Percentiles rank a stretch among this genome's conserved stretches.
These are phyloP conservation scores for Xylaria bambusicola DNA, from an alignment of 495 filamentous ascomycete genomes.

Conservation along the genomic window DNA sequence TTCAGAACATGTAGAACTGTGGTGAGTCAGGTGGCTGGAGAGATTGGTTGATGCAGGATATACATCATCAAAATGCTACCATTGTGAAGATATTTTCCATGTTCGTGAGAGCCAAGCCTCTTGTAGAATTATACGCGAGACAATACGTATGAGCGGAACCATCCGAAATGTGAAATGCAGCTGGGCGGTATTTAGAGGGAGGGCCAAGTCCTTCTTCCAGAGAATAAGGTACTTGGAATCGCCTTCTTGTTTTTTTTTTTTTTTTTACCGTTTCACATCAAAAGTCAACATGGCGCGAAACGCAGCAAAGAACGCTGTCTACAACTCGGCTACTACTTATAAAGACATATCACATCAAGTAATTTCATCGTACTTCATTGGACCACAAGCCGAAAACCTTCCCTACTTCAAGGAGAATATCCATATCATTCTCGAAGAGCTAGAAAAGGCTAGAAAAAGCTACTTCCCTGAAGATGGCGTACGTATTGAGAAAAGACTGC, in stretches of 20 bases:
- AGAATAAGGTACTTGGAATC: not conserved
- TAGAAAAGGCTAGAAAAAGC: constrained; percentile 30
- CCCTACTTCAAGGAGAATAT: constrained; percentile 40
- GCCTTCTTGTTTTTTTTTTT: not conserved
- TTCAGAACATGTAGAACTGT: no score
- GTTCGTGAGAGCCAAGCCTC: no score
- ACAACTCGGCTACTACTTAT: not conserved
- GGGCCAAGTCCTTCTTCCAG: no score
- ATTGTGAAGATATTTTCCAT: no score
- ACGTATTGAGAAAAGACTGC: not conserved
- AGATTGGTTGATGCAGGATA: no score
- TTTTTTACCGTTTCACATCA: not conserved
- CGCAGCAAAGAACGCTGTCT: constrained; percentile 11
- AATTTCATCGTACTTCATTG: constrained; percentile 46
- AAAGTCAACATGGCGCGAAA: not conserved
- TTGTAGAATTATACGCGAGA: not conserved
- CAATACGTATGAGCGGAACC: no score
- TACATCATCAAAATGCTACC: no score
- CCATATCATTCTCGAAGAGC: constrained; percentile 36
- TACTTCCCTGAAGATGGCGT: constrained; percentile 38
- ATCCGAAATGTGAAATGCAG: no score
- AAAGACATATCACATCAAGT: constrained; percentile 34
- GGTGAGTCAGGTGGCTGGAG: no score
- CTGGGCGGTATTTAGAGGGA: no score
- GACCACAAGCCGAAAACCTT: constrained; percentile 45